These are phyloP conservation scores for Dioscorea zingiberensis DNA, from an alignment of 106 monocot genomes.

Conservation along the genomic window DNA sequence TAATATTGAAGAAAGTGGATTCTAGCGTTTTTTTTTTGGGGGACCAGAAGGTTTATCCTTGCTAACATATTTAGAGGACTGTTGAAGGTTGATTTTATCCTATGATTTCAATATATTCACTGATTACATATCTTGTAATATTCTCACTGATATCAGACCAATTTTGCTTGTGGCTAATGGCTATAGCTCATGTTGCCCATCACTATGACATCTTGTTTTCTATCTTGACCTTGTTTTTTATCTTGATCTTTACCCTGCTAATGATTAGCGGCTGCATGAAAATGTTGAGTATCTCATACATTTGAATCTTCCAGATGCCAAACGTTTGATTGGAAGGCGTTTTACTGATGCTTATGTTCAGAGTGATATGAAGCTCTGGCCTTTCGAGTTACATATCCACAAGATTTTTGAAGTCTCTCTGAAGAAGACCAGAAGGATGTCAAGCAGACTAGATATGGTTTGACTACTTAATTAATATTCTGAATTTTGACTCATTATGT, in stretches of 20 bases:
- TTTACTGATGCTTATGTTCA: conserved; percentile 29
- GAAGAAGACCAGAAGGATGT: conserved; percentile 89
- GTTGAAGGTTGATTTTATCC: too few relatives aligned
- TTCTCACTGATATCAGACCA: not conserved
- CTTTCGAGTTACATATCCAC: conserved; percentile 77
- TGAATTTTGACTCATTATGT: too few relatives aligned
- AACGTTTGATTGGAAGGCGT: conserved; percentile 39
- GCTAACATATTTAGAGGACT: too few relatives aligned
- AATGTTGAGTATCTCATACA: not conserved
- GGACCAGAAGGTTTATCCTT: too few relatives aligned
- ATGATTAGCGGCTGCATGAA: not conserved
- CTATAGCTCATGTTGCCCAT: not conserved
- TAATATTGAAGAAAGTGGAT: too few relatives aligned
- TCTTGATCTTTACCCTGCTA: not conserved
- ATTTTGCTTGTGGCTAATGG: not conserved
- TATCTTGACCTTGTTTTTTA: too few relatives aligned
- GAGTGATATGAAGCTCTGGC: conserved; percentile 38
- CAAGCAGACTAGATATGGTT: conserved; percentile 90
- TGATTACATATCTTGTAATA: not conserved
- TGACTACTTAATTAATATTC: too few relatives aligned
- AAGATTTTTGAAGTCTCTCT: conserved; percentile 60
- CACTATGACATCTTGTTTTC: not conserved
- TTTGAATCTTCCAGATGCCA: conserved; percentile 25
- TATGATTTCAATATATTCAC: conserved; percentile 4
- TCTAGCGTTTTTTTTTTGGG: too few relatives aligned